Conservation (phyloP, 148 eudicot species). For the Silene uniflora region DNA sequence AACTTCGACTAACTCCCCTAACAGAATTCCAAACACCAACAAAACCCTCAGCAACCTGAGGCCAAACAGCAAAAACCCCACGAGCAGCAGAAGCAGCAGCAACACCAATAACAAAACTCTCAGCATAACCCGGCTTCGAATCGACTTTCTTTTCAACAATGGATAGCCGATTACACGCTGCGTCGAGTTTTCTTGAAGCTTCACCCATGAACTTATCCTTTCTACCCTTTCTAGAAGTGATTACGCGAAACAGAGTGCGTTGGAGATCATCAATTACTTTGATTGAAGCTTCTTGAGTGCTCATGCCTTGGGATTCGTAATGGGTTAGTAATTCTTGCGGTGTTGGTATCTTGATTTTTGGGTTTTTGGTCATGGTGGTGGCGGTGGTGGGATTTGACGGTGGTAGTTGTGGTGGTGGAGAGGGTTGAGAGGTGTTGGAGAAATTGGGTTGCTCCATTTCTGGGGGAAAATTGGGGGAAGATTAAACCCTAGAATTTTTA, state of each 20-base stretch:
- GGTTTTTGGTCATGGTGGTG: no score
- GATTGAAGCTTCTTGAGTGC: slow-evolving; percentile 49
- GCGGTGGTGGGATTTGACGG: neutral
- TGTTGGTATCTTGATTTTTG: slow-evolving; percentile 44
- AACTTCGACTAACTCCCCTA: no score
- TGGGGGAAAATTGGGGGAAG: neutral
- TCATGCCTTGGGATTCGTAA: slow-evolving; percentile 69
- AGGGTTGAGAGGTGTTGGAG: slow-evolving; percentile 7
- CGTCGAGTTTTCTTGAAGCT: slow-evolving; percentile 50
- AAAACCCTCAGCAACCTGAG: slow-evolving; percentile 34
- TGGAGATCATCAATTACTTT: slow-evolving; percentile 80
- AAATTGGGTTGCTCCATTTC: slow-evolving; percentile 30
- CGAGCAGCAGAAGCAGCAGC: slow-evolving; percentile 39
- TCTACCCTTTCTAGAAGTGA: slow-evolving; percentile 19
- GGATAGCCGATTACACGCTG: slow-evolving; percentile 42
- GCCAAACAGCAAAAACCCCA: slow-evolving; percentile 38
- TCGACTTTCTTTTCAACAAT: slow-evolving; percentile 63
- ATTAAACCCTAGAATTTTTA: slow-evolving; percentile 7
- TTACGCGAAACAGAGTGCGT: slow-evolving; percentile 39
- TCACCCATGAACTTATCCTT: slow-evolving; percentile 26
- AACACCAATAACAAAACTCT: slow-evolving; percentile 49
- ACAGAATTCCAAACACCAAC: slow-evolving; percentile 48
- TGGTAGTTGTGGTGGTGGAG: slow-evolving; percentile 9
- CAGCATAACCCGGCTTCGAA: slow-evolving; percentile 57
- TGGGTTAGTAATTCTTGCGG: slow-evolving; percentile 56